A percentile compares a stretch with the other conserved stretches of the same genome.
phyloP scores from a whole-genome alignment of 495 filamentous ascomycete genomes.

The Sordaria brevicollis region DNA sequence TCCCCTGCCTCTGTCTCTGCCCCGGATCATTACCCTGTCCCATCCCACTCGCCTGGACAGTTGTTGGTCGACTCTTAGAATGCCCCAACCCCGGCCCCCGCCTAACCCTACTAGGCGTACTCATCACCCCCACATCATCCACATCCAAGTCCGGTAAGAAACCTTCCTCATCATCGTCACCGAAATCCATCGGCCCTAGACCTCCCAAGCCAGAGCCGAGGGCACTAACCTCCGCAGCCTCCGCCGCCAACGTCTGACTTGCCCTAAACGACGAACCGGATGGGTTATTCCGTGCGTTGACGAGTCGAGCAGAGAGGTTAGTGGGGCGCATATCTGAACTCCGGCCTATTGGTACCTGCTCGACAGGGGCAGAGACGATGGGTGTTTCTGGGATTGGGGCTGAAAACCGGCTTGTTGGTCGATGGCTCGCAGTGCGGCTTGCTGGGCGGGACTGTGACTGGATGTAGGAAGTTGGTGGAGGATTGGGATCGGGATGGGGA shows the following conservation, averaged over 20 bases:
- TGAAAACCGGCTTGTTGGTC: background rate
- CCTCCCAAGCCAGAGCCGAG: background rate
- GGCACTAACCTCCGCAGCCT: background rate
- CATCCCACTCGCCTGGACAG: background rate
- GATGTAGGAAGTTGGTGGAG: background rate
- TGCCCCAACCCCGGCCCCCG: slow-evolving; percentile 10
- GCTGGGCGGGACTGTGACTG: background rate
- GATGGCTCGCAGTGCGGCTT: background rate
- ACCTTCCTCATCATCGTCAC: slow-evolving; percentile 10
- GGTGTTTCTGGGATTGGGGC: background rate
- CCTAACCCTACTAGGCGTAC: slow-evolving; percentile 20
- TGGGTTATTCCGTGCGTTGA: background rate
- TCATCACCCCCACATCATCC: slow-evolving; percentile 20
- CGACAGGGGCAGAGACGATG: background rate
- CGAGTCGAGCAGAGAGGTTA: background rate
- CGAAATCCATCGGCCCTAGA: slow-evolving; percentile 23
- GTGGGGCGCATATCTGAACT: slow-evolving; percentile 4
- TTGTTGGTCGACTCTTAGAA: background rate
- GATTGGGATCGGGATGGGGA: background rate
- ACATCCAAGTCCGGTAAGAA: slow-evolving; percentile 3
- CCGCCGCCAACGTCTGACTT: background rate
- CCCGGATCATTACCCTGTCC: too few relatives aligned
- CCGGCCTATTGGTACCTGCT: background rate
- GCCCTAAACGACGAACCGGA: background rate
- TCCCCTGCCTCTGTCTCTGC: too few relatives aligned